Percentiles rank a stretch among this genome's conserved stretches.
phyloP scores from a whole-genome alignment of 163 green algal species.

The Scenedesmus sp. region DNA sequence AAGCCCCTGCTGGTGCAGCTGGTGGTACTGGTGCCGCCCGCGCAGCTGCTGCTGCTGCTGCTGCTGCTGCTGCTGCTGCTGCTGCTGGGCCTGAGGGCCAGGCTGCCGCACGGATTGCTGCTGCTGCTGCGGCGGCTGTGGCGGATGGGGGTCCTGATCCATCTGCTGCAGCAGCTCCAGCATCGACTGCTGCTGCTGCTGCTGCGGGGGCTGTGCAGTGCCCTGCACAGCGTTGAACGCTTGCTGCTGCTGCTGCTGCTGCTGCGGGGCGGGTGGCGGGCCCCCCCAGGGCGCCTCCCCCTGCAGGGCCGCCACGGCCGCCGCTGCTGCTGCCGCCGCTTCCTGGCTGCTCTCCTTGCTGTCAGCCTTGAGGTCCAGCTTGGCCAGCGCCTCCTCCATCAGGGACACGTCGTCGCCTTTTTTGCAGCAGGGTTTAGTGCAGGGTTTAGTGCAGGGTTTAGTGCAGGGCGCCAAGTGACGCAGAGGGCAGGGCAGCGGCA shows the following conservation, averaged over 20 bases:
- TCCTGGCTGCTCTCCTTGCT: background rate
- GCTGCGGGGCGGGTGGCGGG: background rate
- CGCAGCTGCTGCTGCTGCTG: constrained; percentile 30
- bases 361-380: constrained; percentile 6
- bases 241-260: constrained; percentile 19
- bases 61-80: background rate
- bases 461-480: no score
- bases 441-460: no score
- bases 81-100: background rate
- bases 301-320: constrained; percentile 42
- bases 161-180: background rate
- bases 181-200: constrained; percentile 11
- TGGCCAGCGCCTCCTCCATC: constrained; percentile 38
- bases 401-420: constrained; percentile 40
- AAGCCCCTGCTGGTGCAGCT: constrained; percentile 10
- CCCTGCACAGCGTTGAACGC: background rate
- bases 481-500: no score
- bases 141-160: background rate
- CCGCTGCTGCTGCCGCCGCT: constrained; percentile 7
- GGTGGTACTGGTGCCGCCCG: background rate
- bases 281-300: background rate
- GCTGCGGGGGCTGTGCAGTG: background rate
- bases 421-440: no score
- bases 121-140: background rate
- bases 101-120: background rate